phyloP scores from a whole-genome alignment of 129 eudicot genomes.

The Chrysanthemum makinoi region DNA sequence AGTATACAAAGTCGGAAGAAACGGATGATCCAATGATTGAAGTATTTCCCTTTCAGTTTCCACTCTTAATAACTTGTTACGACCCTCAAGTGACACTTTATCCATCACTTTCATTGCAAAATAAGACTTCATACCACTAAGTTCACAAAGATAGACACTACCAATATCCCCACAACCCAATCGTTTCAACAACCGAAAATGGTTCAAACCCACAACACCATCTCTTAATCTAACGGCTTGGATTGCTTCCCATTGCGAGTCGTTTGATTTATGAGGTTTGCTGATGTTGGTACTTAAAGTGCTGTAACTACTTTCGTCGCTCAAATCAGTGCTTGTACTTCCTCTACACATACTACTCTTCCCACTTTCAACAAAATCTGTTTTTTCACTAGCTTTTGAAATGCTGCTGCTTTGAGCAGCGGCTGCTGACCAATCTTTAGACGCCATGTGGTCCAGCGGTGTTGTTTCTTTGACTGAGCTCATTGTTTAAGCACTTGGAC shows the following conservation, averaged over 20 bases:
- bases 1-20: constrained; percentile 69
- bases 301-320: constrained; percentile 77
- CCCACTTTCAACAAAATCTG: constrained; percentile 65
- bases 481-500: constrained; percentile 11
- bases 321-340: constrained; percentile 74
- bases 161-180: constrained; percentile 90
- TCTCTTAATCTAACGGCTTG: constrained; percentile 59
- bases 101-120: constrained; percentile 91
- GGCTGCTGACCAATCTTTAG: constrained; percentile 36
- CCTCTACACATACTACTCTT: constrained; percentile 75
- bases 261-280: constrained; percentile 83
- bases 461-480: constrained; percentile 29
- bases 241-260: constrained; percentile 81
- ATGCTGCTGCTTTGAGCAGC: constrained; percentile 15
- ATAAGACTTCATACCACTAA: constrained; percentile 59
- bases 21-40: constrained; percentile 77
- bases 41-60: constrained; percentile 81
- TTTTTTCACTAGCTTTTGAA: constrained; percentile 42
- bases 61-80: constrained; percentile 65
- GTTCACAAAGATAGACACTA: constrained; percentile 73
- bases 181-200: constrained; percentile 65
- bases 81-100: constrained; percentile 62
- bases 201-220: constrained; percentile 65
- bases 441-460: constrained; percentile 29
- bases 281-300: constrained; percentile 56